Percentiles rank a stretch among this genome's conserved stretches.
These are phyloP conservation scores for Paramyrothecium roridum DNA, from an alignment of 2,329 filamentous ascomycete species.

Conservation along the genomic window DNA sequence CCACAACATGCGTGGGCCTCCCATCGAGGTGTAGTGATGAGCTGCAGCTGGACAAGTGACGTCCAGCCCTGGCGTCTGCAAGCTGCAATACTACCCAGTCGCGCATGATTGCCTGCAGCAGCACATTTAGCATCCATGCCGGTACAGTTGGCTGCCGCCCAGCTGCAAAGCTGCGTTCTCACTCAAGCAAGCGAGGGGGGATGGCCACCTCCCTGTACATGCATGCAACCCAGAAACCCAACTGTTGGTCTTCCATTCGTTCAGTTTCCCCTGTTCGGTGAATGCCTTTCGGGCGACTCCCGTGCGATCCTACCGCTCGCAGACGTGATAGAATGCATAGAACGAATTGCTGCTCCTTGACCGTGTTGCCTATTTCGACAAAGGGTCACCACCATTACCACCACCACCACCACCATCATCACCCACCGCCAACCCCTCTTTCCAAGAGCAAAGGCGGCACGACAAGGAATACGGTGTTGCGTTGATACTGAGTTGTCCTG, in stretches of 20 bases:
- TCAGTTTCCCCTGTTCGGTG: neutral
- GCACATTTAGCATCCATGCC: neutral
- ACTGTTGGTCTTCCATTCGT: neutral
- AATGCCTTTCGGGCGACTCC: neutral
- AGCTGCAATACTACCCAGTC: neutral
- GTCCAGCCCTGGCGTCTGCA: neutral
- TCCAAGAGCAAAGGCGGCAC: too few species aligned
- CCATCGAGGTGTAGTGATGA: neutral
- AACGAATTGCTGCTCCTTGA: neutral
- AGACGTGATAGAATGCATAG: neutral
- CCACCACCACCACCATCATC: neutral
- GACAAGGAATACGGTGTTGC: too few species aligned
- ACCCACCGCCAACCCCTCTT: too few species aligned
- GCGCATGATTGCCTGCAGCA: neutral
- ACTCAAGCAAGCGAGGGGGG: too few species aligned
- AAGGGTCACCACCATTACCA: neutral
- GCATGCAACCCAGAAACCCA: too few species aligned
- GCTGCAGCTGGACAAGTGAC: too few species aligned
- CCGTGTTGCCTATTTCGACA: neutral
- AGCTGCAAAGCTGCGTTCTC: too few species aligned
- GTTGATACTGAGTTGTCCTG: too few species aligned
- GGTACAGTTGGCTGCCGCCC: too few species aligned
- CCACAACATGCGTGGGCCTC: neutral
- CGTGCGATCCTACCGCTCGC: neutral
- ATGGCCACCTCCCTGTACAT: neutral